phyloP scores from a whole-genome alignment of 805 yeast species.

The Candida manassasensis region DNA sequence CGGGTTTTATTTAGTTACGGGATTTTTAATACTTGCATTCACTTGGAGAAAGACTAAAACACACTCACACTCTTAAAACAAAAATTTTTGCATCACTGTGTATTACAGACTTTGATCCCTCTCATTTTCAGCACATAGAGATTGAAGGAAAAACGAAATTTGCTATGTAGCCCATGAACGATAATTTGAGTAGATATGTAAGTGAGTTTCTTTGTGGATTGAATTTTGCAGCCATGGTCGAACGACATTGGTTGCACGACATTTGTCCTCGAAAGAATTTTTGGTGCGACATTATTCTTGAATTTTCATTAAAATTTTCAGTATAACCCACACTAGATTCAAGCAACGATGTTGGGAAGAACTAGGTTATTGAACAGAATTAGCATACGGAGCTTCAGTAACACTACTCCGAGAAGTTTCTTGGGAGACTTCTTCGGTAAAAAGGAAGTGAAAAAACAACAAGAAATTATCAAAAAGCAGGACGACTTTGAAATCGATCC shows the following conservation, averaged over 20 bases:
- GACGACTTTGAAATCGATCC: constrained; percentile 32
- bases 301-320: constrained; percentile 3
- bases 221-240: constrained; percentile 1
- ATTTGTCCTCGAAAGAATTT: too few relatives aligned
- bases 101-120: too few relatives aligned
- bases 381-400: constrained; percentile 9
- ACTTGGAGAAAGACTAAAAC: constrained; percentile 7
- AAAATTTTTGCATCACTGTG: too few relatives aligned
- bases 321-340: neutral
- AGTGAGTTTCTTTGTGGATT: too few relatives aligned
- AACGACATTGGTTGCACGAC: neutral
- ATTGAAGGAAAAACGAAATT: too few relatives aligned
- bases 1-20: constrained; percentile 16
- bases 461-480: constrained; percentile 34
- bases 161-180: too few relatives aligned
- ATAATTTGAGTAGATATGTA: too few relatives aligned
- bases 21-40: constrained; percentile 16
- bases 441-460: constrained; percentile 27
- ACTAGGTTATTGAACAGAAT: constrained; percentile 2
- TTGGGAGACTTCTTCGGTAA: constrained; percentile 33
- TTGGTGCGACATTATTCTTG: constrained; percentile 3
- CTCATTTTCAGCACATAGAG: too few relatives aligned
- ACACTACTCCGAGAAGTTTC: constrained; percentile 16
- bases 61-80: constrained; percentile 1
- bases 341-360: constrained; percentile 1